phyloP scores from a whole-genome alignment of 257 asterid genomes.

The Ocimum tenuiflorum region DNA sequence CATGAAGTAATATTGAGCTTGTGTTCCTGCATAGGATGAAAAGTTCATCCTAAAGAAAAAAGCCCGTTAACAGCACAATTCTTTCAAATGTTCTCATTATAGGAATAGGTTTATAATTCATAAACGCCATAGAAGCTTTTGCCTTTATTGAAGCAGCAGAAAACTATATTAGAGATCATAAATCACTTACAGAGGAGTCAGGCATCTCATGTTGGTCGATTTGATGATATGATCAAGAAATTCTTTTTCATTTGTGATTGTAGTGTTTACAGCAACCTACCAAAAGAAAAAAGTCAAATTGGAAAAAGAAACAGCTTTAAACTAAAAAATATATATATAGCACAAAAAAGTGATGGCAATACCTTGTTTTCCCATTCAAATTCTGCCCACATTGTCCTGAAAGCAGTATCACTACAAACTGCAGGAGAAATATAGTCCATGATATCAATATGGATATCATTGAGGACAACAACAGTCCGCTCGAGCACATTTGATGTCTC shows the following conservation, averaged over 20 bases:
- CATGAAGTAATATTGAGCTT: not conserved
- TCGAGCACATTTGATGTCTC: constrained; percentile 94
- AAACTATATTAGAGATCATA: not conserved
- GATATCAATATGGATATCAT: constrained; percentile 96
- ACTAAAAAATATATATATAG: not conserved
- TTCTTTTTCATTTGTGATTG: constrained; percentile 77
- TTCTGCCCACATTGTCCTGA: constrained; percentile 99
- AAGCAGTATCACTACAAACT: constrained; percentile 81
- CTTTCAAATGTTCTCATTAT: too few species aligned
- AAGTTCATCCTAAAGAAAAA: too few species aligned
- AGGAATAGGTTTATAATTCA: not conserved
- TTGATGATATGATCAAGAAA: constrained; percentile 86
- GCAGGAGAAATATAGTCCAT: constrained; percentile 99
- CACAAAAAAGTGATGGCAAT: not conserved
- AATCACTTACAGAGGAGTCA: constrained; percentile 70
- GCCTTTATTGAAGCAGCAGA: not conserved
- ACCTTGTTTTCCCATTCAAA: constrained; percentile 99
- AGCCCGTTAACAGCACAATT: too few species aligned
- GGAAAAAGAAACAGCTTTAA: not conserved
- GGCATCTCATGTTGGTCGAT: constrained; percentile 96
- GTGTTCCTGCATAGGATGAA: not conserved
- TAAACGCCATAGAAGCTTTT: not conserved
- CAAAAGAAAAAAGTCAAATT: not conserved
- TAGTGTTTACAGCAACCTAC: constrained; percentile 96
- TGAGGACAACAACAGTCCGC: constrained; percentile 86